Base-by-base conservation (phyloP, 169 alveolate species). In the Eimeria necatrix region DNA sequence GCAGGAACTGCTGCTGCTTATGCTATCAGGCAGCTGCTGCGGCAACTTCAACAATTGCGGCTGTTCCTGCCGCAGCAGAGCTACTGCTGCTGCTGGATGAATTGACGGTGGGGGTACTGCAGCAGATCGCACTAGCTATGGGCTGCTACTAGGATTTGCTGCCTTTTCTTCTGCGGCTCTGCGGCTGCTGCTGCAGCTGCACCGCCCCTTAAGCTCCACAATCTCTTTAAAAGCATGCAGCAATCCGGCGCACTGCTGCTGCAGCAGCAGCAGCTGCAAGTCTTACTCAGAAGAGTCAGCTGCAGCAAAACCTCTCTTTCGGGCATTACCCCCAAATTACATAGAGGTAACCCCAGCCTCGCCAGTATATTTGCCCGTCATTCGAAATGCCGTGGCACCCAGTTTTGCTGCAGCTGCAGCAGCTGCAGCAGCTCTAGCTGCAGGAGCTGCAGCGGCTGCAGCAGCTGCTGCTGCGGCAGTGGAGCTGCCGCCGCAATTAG, bases 171-270 rank as follows among this genome's bases (percentile, higher is more conserved):
- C 3, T 32, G 41, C 3, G 41, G 41, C 41, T 32, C 41, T 56
- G 68, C 68, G 68, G 68, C 68, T 56, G 68, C 68, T 56, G 20
- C 68, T 56, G 68, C 68, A 12, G 68, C 68, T 56, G 68, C 68
- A 12, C 22, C 41, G 41, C 41, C 41, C 41, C 41, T 32, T 32
- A 32, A 32, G 41, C 41, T 32, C 41, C 41, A 32, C 3, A 32
- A 2, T 32, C 41, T 32, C 2, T 32, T 32, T 32, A 32, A 32
- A 32, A 0, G 41, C 41, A 32, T 32, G 41, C 41, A 32, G 41
- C 41, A 32, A 32, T 32, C 41, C 0, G 41, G 41, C 41, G 41
- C 41, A 2, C 41, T 32, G 3, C 41, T 0, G 41, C 41, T 0
- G 41, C 41, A 32, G 41, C 41, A 32, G 41, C 41, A 32, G 41